Evolutionary conservation across 2,329 filamentous ascomycete species (phyloP).

Genomic region (Amauroascus niger): DNA sequence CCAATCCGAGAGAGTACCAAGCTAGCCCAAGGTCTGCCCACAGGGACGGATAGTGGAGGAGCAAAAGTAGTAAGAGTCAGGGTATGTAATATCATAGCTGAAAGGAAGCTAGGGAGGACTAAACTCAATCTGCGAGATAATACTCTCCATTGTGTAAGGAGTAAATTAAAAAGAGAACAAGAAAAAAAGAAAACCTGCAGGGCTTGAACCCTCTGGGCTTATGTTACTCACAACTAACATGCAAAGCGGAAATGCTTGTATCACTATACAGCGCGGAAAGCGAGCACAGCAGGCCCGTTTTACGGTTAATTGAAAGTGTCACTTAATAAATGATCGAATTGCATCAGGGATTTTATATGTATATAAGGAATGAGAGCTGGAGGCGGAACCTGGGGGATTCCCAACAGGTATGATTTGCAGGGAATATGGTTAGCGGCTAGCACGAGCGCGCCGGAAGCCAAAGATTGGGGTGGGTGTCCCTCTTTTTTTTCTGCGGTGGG

Average conservation of each 20-base stretch:
- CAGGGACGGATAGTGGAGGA: background rate
- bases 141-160: background rate
- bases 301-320: background rate
- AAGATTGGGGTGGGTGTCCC: background rate
- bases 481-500: background rate
- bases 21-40: background rate
- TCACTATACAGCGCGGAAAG: background rate
- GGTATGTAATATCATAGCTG: background rate
- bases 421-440: constrained; percentile 5
- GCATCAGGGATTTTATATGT: constrained; percentile 1
- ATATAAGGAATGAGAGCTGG: background rate
- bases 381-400: constrained; percentile 2
- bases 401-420: constrained; percentile 6
- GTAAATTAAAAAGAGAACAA: too few species aligned
- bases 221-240: background rate
- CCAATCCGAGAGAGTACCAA: constrained; percentile 3
- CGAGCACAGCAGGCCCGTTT: background rate
- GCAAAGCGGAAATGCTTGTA: background rate
- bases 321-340: background rate
- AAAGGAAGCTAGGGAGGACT: background rate
- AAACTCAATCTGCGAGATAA: constrained; percentile 7
- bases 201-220: background rate
- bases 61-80: background rate
- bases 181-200: background rate
- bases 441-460: constrained; percentile 1